phyloP scores from a whole-genome alignment of 2,329 filamentous ascomycete species.

The Canariomyces notabilis region DNA sequence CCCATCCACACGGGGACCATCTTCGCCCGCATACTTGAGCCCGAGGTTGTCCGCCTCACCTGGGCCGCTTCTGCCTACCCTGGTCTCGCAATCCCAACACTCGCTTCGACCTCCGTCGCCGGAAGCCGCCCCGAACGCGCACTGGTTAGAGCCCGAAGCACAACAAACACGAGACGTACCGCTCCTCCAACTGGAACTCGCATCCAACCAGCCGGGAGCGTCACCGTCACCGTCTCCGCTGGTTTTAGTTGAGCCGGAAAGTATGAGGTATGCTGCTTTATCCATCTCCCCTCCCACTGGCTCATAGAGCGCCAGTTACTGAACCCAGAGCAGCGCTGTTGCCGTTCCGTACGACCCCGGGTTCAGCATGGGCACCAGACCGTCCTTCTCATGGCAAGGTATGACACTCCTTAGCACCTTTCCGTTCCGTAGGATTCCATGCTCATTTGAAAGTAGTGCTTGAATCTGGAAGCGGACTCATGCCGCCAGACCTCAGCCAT shows the following conservation, averaged over 20 bases:
- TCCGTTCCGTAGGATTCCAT: background rate
- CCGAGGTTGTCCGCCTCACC: slow-evolving; percentile 21
- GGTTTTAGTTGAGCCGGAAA: slow-evolving; percentile 22
- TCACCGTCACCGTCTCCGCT: slow-evolving; percentile 20
- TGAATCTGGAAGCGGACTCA: slow-evolving; percentile 33
- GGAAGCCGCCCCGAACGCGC: slow-evolving; percentile 27
- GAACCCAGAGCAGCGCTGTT: slow-evolving; percentile 36
- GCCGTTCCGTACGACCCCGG: slow-evolving; percentile 47
- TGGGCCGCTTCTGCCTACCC: slow-evolving; percentile 16
- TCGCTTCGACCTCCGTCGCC: slow-evolving; percentile 26
- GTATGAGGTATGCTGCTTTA: slow-evolving; percentile 27
- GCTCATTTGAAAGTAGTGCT: slow-evolving; percentile 26
- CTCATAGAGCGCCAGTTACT: background rate
- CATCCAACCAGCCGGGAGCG: slow-evolving; percentile 26
- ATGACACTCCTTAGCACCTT: slow-evolving; percentile 14
- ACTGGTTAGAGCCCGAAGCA: slow-evolving; percentile 29
- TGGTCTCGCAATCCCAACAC: slow-evolving; percentile 16
- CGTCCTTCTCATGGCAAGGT: slow-evolving; percentile 49
- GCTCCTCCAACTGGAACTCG: slow-evolving; percentile 32
- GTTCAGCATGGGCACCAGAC: slow-evolving; percentile 48
- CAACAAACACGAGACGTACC: slow-evolving; percentile 24
- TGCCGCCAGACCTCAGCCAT: slow-evolving; percentile 43
- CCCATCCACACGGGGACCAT: slow-evolving; percentile 17
- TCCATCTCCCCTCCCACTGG: background rate
- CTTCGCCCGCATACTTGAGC: slow-evolving; percentile 23